Evolutionary conservation across 2,329 filamentous ascomycete species (phyloP), one percentile per base, ranked within the genome.

Genomic region (Alternaria solani): DNA sequence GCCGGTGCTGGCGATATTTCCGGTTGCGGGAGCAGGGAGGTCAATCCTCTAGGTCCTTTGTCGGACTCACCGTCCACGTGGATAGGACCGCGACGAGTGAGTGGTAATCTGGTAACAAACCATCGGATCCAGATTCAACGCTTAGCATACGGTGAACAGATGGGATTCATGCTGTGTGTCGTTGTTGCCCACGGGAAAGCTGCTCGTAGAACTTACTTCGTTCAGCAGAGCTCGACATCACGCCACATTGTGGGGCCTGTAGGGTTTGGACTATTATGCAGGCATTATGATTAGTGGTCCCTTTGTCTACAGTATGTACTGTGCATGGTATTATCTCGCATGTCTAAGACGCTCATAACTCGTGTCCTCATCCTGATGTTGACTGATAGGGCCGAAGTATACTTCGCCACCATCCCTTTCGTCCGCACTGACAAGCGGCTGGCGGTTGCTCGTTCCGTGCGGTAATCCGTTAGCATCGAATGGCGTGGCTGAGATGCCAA

Each of bases 391-490:
- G 12, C 56, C 41, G 43, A 61, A 65, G 48, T 66, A 65, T 14
- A 48, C 63, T 7, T 34, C 57, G 42, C 47, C 46, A 55, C 51
- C 55, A n/a, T 56, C 47, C 23, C 56, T 55, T 16, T 48, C 49
- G 26, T 57, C 55, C 23, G 16, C 30, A 43, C 53, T 36, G 16
- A 72, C 64, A 54, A 73, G 61, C 7, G 64, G 61, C 58, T 69
- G 66, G 8, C 62, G 53, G 58, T 65, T 70, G 18, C 52, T 48
- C 7, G 62, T 64, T 4, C 60, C 53, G 14, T 58, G 44, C 4
- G 75, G 25, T 32, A 70, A 62, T 18, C 71, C 69, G 11, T 71
- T 70, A 7, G 54, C 58, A 26, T 66, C 67, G 1, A 75, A 53
- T 25, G 71, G 70, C 18, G 67, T 70, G 2, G 51, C 66, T 8